Percentiles rank a stretch among this genome's conserved stretches.
phyloP scores from a whole-genome alignment of 768 basidiomycete genomes.

The Podaxis sp. region DNA sequence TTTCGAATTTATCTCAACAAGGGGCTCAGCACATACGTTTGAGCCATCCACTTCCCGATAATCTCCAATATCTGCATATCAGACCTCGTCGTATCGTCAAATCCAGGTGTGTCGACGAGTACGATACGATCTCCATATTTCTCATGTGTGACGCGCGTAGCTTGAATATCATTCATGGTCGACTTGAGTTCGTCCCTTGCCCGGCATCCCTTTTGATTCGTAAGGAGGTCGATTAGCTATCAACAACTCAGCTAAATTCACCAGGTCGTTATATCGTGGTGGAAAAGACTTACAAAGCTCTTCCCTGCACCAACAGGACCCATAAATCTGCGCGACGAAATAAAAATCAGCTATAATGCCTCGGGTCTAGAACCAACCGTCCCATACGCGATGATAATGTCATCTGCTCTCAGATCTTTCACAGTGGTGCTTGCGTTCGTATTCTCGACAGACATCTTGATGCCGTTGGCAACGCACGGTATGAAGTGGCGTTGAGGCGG shows the following conservation, averaged over 20 bases:
- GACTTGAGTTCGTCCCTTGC: background rate
- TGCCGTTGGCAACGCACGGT: no score
- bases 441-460: no score
- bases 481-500: no score
- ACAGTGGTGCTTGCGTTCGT: no score
- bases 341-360: background rate
- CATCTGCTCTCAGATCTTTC: background rate
- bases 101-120: conserved; percentile 13
- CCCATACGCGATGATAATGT: conserved; percentile 4
- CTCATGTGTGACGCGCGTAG: conserved; percentile 1
- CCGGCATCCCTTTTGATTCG: background rate
- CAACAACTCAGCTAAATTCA: no score
- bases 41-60: conserved; percentile 2
- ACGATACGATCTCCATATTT: conserved; percentile 10
- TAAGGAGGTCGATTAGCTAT: conserved; percentile 13
- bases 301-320: conserved; percentile 12
- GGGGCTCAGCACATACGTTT: background rate
- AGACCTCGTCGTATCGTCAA: conserved; percentile 3
- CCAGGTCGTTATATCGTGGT: background rate
- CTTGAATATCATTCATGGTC: background rate
- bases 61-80: conserved; percentile 8
- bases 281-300: conserved; percentile 7
- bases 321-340: conserved; percentile 1
- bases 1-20: no score
- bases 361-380: background rate